A percentile compares a stretch with the other conserved stretches of the same genome.
These are phyloP conservation scores for Mycena maculata DNA, from an alignment of 768 basidiomycete species.

Conservation along the genomic window DNA sequence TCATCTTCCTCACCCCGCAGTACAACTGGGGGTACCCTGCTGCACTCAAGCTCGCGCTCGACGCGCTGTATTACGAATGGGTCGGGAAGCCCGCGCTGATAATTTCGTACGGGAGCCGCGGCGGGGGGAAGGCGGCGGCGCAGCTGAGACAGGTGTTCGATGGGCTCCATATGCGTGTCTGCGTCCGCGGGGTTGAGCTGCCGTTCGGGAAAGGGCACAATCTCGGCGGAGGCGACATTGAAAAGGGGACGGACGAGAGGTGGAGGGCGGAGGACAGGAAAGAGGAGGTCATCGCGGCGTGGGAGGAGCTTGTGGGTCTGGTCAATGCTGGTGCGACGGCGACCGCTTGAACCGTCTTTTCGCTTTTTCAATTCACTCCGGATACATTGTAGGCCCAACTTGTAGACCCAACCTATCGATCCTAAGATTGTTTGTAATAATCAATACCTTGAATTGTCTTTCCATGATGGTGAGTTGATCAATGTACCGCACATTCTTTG, in stretches of 20 bases:
- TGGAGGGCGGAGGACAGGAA: conserved; percentile 29
- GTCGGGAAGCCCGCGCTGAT: conserved; percentile 45
- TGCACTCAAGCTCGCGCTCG: conserved; percentile 52
- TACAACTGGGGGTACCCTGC: conserved; percentile 54
- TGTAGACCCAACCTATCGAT: too few species aligned
- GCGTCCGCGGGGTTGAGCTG: conserved; percentile 24
- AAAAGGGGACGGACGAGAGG: conserved; percentile 7
- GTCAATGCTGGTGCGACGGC: neutral
- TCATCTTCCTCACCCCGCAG: conserved; percentile 52
- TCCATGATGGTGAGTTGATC: too few species aligned
- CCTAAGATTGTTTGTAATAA: too few species aligned
- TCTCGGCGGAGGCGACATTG: conserved; percentile 16
- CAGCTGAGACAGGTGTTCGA: conserved; percentile 43
- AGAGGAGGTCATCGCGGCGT: conserved; percentile 22
- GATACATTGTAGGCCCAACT: too few species aligned
- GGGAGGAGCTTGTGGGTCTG: conserved; percentile 16
- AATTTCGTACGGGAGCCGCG: conserved; percentile 49
- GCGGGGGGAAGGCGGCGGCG: conserved; percentile 43
- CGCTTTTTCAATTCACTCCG: too few species aligned
- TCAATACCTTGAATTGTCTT: too few species aligned
- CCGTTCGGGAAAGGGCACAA: conserved; percentile 16
- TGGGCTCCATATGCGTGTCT: conserved; percentile 30
- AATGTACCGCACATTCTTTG: too few species aligned
- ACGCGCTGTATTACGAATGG: conserved; percentile 56
- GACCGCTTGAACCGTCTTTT: too few species aligned